These are phyloP conservation scores for Penicillium herquei DNA, from an alignment of 495 filamentous ascomycete genomes.

Conservation along the genomic window DNA sequence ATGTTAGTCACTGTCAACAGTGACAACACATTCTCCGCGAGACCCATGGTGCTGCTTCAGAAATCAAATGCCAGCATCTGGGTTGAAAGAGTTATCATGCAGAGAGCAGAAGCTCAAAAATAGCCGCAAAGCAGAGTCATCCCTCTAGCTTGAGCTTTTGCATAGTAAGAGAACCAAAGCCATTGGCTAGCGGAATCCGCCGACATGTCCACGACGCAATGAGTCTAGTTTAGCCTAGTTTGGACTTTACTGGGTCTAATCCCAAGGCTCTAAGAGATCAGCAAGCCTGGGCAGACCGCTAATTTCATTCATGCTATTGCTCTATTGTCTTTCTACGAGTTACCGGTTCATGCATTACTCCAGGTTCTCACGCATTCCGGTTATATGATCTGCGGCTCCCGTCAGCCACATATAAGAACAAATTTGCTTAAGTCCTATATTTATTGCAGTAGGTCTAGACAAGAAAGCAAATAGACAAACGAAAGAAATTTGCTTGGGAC, in stretches of 20 bases:
- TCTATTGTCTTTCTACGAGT: too few relatives aligned
- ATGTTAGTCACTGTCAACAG: slow-evolving; percentile 33
- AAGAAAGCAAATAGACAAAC: too few relatives aligned
- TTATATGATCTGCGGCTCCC: too few relatives aligned
- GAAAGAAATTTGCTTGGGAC: too few relatives aligned
- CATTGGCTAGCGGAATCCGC: neutral
- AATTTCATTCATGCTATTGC: too few relatives aligned
- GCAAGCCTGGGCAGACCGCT: neutral
- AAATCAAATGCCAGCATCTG: slow-evolving; percentile 2
- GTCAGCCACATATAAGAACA: too few relatives aligned
- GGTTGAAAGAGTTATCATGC: neutral
- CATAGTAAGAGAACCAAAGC: neutral
- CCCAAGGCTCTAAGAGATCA: neutral
- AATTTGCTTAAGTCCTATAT: too few relatives aligned
- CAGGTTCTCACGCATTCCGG: too few relatives aligned
- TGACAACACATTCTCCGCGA: slow-evolving; percentile 28
- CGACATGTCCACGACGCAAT: neutral
- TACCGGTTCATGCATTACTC: too few relatives aligned
- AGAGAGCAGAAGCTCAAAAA: neutral
- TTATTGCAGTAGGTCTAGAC: too few relatives aligned
- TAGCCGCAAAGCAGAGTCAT: neutral
- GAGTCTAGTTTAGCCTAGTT: neutral
- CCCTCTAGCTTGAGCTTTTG: neutral
- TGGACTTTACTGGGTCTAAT: neutral
- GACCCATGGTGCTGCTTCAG: slow-evolving; percentile 22